phyloP scores from a whole-genome alignment of 345 rosid species.

The Rubroshorea leprosula region DNA sequence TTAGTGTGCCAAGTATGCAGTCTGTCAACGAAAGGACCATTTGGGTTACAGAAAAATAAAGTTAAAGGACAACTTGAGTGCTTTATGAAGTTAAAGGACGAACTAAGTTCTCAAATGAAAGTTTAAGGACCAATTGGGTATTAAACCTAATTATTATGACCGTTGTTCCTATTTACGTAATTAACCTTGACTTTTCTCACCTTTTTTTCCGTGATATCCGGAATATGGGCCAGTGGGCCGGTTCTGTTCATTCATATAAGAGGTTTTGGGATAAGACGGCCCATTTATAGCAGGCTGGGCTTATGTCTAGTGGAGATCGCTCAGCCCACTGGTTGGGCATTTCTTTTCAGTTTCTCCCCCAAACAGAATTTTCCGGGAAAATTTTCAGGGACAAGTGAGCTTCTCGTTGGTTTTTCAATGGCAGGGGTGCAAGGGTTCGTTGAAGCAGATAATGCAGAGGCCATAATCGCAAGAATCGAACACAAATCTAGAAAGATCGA shows the following conservation, averaged over 20 bases:
- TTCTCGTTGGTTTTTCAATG: constrained; percentile 23
- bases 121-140: too few relatives aligned
- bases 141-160: constrained; percentile 21
- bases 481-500: constrained; percentile 88
- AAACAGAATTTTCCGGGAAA: background rate
- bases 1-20: too few relatives aligned
- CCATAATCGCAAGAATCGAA: constrained; percentile 81
- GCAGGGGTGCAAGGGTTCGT: constrained; percentile 44
- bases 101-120: too few relatives aligned
- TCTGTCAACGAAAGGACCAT: too few relatives aligned
- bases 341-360: background rate
- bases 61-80: too few relatives aligned
- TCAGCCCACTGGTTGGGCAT: background rate
- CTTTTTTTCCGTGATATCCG: background rate
- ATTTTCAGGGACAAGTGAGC: background rate
- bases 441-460: constrained; percentile 90
- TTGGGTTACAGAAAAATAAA: too few relatives aligned
- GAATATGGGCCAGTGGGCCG: background rate
- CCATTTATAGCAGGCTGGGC: background rate
- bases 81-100: too few relatives aligned
- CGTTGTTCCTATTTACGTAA: constrained; percentile 38
- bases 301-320: background rate
- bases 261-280: too few relatives aligned
- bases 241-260: background rate
- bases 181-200: constrained; percentile 19